A percentile compares a stretch with the other conserved stretches of the same genome.
phyloP scores from a whole-genome alignment of 2,329 filamentous ascomycete genomes.

The Ophiosphaerella herpotricha region DNA sequence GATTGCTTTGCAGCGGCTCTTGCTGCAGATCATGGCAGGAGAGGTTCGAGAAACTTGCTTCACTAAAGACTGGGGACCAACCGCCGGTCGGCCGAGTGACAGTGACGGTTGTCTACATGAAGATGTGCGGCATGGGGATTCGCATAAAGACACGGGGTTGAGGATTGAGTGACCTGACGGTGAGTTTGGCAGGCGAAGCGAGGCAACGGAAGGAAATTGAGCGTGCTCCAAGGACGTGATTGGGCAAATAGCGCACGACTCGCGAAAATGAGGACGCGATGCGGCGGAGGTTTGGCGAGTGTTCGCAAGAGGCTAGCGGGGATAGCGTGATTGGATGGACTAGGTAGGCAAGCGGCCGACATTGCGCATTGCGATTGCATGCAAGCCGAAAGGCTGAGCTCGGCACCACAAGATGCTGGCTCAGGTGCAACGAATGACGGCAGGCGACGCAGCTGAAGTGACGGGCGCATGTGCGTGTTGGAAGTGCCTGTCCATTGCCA shows the following conservation, averaged over 20 bases:
- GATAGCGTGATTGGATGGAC: slow-evolving; percentile 11
- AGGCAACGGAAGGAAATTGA: slow-evolving; percentile 13
- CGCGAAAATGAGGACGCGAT: slow-evolving; percentile 43
- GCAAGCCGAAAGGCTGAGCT: slow-evolving; percentile 14
- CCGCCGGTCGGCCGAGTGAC: no score
- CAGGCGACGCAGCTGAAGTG: not conserved
- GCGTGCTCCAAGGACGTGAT: not conserved
- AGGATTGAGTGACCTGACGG: no score
- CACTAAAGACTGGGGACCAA: no score
- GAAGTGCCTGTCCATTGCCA: not conserved
- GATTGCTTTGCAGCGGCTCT: no score
- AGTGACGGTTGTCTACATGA: no score
- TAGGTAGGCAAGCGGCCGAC: slow-evolving; percentile 2
- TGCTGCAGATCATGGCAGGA: no score
- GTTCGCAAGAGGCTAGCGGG: slow-evolving; percentile 13
- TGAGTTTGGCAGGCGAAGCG: no score
- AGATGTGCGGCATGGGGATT: no score
- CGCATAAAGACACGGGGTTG: not conserved
- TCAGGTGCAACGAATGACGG: slow-evolving; percentile 15
- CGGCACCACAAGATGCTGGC: slow-evolving; percentile 14
- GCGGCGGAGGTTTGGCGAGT: slow-evolving; percentile 35
- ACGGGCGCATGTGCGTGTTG: slow-evolving; percentile 1
- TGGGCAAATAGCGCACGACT: slow-evolving; percentile 12
- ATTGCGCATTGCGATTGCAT: slow-evolving; percentile 15
- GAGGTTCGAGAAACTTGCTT: no score